Evolutionary conservation across 1,139 yeast genomes (phyloP).

Genomic region (Nakaseomyces delphensis): DNA sequence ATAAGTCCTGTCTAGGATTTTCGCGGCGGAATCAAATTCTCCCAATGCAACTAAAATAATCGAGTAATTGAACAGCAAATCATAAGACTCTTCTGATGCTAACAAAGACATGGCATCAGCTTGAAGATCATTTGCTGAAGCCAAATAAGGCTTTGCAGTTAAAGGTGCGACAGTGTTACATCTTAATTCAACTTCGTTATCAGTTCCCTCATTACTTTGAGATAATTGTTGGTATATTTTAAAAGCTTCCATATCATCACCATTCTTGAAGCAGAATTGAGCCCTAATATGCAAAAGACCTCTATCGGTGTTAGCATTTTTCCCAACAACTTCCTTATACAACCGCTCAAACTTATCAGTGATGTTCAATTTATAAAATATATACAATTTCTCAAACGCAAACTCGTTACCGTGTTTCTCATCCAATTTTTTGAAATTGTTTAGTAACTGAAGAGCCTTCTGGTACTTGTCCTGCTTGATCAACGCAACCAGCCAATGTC

Average conservation of each 20-base stretch:
- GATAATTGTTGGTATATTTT: conserved; percentile 46
- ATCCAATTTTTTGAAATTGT: conserved; percentile 35
- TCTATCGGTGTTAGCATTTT: conserved; percentile 24
- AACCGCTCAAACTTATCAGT: conserved; percentile 37
- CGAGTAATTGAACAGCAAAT: conserved; percentile 61
- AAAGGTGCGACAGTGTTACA: conserved; percentile 30
- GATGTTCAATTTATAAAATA: conserved; percentile 58
- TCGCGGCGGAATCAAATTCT: conserved; percentile 38
- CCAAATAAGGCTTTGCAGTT: conserved; percentile 13
- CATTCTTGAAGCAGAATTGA: conserved; percentile 66
- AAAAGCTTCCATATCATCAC: conserved; percentile 48
- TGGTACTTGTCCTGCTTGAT: conserved; percentile 64
- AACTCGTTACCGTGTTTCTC: conserved; percentile 32
- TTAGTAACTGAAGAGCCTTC: conserved; percentile 44
- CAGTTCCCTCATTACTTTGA: conserved; percentile 17
- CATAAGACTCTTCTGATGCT: conserved; percentile 36
- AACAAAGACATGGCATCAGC: conserved; percentile 16
- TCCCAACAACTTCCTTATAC: not conserved
- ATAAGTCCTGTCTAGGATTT: conserved; percentile 45
- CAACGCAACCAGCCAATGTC: conserved; percentile 57
- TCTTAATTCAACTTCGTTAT: conserved; percentile 48
- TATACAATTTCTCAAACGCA: conserved; percentile 55
- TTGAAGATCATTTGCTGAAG: conserved; percentile 21
- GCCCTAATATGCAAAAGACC: conserved; percentile 74
- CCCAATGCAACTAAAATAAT: conserved; percentile 36